Base-by-base conservation (phyloP, 2,329 filamentous ascomycete species). In the Nigrospora osmanthi region DNA sequence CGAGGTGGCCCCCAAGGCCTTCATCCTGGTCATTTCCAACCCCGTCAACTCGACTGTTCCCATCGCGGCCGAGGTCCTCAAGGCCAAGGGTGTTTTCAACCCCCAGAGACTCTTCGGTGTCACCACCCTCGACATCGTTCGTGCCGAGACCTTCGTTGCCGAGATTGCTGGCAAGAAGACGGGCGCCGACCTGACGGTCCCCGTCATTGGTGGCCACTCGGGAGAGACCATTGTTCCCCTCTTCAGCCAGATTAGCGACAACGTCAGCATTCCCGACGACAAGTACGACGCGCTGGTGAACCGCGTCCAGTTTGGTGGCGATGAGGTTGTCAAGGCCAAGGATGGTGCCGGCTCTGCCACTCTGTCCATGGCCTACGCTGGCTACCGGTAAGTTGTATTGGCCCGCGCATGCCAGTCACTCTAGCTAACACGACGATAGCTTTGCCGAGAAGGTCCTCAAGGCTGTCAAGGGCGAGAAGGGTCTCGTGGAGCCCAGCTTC, bases 31-130 rank as follows among this genome's bases (percentile, higher is more conserved):
- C 75, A 98, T 98, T 71, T 97, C 91, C 62, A 98, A 98, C 81
- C 93, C 93, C 48, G 93, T 98, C 71, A 98, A 98, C 84, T 95
- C 89, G 43, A 98, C 93, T 47, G 93, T 98, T 47, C 93, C 93
- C 52, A 96, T 98, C 63, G 87, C 93, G 53, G 93, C 90, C 57
- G 93, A 98, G 77, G 87, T 96, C 50, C 84, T 98, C 67, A 97
- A 96, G 82, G 76, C 80, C 58, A 89, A 89, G 67, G 83, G 83
- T 58, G 89, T 95, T 62, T 98, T 97, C 73, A 86, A 98, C 76
- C 76, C 93, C 56, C 86, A 93, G 80, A 89, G 86, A 67, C 85
- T 98, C 52, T 98, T 98, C 64, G 93, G 93, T 78, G 93, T 98
- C 65, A 98, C 93, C 63, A 97, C 93, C 41, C 85, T 98, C 58